A percentile compares a stretch with the other conserved stretches of the same genome.
phyloP scores from a whole-genome alignment of 345 rosid genomes.

The Lumnitzera littorea region DNA sequence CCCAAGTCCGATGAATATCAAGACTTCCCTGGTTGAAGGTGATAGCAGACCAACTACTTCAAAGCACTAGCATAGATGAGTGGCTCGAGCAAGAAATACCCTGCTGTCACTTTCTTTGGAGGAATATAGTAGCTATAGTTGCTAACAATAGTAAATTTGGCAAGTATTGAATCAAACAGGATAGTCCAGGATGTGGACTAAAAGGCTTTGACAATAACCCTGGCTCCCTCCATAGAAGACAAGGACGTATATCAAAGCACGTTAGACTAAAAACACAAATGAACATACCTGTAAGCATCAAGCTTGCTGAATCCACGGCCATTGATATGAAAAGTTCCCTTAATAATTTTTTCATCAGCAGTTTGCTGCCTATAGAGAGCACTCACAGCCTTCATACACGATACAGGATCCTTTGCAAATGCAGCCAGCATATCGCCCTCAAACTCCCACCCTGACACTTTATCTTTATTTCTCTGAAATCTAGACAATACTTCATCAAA shows the following conservation, averaged over 20 bases:
- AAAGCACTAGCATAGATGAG: no score
- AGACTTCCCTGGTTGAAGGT: no score
- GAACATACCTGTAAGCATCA: constrained; percentile 53
- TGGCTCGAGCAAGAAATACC: no score
- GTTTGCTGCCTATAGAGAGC: constrained; percentile 66
- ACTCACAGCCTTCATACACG: constrained; percentile 83
- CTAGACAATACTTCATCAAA: constrained; percentile 30
- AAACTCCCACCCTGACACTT: constrained; percentile 35
- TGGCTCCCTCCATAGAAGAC: no score
- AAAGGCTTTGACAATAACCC: no score
- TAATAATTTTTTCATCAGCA: constrained; percentile 35
- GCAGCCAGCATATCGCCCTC: constrained; percentile 68
- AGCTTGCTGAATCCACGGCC: constrained; percentile 59
- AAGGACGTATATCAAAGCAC: neutral
- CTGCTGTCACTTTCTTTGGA: no score
- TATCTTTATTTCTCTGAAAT: constrained; percentile 43
- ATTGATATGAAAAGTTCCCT: constrained; percentile 32
- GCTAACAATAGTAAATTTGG: no score
- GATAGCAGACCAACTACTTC: no score
- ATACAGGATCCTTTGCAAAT: constrained; percentile 55
- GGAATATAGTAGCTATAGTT: no score
- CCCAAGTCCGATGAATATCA: no score
- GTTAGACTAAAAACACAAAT: neutral
- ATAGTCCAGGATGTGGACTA: no score
- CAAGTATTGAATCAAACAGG: no score